Percentiles rank a stretch among this genome's conserved stretches.
These are phyloP conservation scores for Colletotrichum limetticola DNA, from an alignment of 2,329 filamentous ascomycete species.

Conservation along the genomic window DNA sequence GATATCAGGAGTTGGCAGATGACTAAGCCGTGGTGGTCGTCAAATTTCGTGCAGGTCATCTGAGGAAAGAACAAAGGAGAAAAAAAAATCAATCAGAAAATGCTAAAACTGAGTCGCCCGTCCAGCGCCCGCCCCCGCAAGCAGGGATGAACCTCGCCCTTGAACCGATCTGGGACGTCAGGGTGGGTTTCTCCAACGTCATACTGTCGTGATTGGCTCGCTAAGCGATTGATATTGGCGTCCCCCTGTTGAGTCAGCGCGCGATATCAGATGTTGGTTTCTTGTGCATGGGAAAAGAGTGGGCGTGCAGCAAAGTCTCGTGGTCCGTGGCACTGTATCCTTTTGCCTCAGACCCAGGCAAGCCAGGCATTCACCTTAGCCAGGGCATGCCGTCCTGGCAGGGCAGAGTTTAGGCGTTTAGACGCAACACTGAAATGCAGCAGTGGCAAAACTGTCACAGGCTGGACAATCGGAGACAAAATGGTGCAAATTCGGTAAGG, in stretches of 20 bases:
- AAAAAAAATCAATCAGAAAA: background rate
- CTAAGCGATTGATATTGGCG: conserved; percentile 39
- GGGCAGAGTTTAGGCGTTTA: background rate
- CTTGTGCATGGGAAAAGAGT: conserved; percentile 10
- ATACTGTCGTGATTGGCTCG: conserved; percentile 47
- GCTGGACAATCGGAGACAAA: background rate
- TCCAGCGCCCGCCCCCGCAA: conserved; percentile 26
- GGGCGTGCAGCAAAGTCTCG: background rate
- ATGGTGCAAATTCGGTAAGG: background rate
- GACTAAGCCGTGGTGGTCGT: conserved; percentile 19
- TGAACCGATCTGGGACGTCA: conserved; percentile 35
- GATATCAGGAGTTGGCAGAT: background rate
- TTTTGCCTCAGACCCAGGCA: background rate
- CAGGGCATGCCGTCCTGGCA: background rate
- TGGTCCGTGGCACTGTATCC: background rate
- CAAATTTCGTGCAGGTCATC: background rate
- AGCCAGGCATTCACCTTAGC: background rate
- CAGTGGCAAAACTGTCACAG: background rate
- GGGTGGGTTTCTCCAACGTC: conserved; percentile 46
- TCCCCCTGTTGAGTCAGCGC: conserved; percentile 45
- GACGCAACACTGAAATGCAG: background rate
- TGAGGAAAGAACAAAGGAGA: background rate
- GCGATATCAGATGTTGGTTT: conserved; percentile 49
- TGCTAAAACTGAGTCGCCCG: conserved; percentile 6
- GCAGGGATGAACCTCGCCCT: conserved; percentile 32